These are phyloP conservation scores for Staphylotrichum tortipilum DNA, from an alignment of 495 filamentous ascomycete genomes.

Conservation along the genomic window DNA sequence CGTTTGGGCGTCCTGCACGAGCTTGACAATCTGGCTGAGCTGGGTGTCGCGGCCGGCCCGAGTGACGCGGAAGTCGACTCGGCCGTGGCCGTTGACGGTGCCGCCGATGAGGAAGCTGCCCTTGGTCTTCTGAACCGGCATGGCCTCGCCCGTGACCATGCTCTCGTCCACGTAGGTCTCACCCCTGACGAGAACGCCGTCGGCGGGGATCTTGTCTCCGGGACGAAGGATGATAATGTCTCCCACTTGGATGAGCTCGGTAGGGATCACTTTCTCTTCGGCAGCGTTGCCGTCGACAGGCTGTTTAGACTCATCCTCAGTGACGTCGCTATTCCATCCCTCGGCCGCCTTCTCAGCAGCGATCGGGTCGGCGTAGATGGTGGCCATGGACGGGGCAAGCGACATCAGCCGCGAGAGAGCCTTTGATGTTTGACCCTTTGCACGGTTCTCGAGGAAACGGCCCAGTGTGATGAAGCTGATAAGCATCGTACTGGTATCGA, in stretches of 20 bases:
- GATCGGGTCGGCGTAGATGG: slow-evolving; percentile 94
- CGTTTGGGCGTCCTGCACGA: slow-evolving; percentile 95
- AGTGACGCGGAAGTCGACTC: slow-evolving; percentile 88
- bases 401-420: slow-evolving; percentile 94
- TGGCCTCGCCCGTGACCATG: slow-evolving; percentile 96
- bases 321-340: slow-evolving; percentile 49
- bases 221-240: slow-evolving; percentile 90
- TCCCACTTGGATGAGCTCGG: slow-evolving; percentile 88
- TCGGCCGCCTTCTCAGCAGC: slow-evolving; percentile 85
- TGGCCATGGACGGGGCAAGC: slow-evolving; percentile 90
- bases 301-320: slow-evolving; percentile 36
- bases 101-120: slow-evolving; percentile 81
- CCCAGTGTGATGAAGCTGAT: slow-evolving; percentile 94
- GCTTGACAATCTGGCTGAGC: slow-evolving; percentile 92
- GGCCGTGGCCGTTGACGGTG: slow-evolving; percentile 88
- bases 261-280: slow-evolving; percentile 78
- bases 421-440: slow-evolving; percentile 94
- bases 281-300: slow-evolving; percentile 46
- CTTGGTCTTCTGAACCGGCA: slow-evolving; percentile 81
- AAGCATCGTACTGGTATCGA: slow-evolving; percentile 97
- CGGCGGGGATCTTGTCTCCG: slow-evolving; percentile 93
- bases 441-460: slow-evolving; percentile 85
- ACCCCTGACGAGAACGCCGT: slow-evolving; percentile 77
- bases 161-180: slow-evolving; percentile 95
- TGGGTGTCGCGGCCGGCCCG: slow-evolving; percentile 92